These are phyloP conservation scores for Paracamarosporium sp. DNA, from an alignment of 2,329 filamentous ascomycete species.

Conservation along the genomic window DNA sequence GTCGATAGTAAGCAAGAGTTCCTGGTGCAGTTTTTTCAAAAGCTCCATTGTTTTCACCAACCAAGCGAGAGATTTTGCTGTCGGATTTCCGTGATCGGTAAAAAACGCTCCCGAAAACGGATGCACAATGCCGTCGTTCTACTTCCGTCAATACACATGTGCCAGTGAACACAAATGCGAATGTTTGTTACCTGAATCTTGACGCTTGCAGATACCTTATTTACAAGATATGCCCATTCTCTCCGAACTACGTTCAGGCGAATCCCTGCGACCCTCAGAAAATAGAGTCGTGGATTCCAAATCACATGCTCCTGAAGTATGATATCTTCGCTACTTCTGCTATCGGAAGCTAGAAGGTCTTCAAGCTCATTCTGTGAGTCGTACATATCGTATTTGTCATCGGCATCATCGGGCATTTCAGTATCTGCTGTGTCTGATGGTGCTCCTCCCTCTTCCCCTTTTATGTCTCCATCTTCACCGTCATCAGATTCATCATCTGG, in stretches of 20 bases:
- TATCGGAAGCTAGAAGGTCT: constrained; percentile 8
- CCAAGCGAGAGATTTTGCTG: neutral
- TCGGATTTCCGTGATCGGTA: neutral
- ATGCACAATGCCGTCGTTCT: neutral
- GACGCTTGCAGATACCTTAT: neutral
- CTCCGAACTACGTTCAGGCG: neutral
- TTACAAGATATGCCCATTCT: constrained; percentile 10
- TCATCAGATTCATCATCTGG: constrained; percentile 1
- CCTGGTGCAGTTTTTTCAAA: neutral
- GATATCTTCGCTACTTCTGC: neutral
- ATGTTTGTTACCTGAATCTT: neutral
- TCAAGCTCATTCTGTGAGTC: neutral
- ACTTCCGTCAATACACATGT: neutral
- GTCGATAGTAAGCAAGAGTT: neutral
- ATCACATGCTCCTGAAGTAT: neutral
- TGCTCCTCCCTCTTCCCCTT: neutral
- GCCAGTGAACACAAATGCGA: neutral
- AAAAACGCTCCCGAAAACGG: neutral
- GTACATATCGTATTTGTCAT: constrained; percentile 4
- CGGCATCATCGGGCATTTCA: neutral
- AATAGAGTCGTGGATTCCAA: constrained; percentile 13
- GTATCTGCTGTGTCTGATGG: neutral
- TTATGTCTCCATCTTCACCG: neutral
- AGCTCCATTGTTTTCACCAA: neutral
- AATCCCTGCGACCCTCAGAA: neutral